Percentiles rank a stretch among this genome's conserved stretches.
Conservation (phyloP, 371 early-diverging fungal species). For the Thermomucor indicae-seudaticae region DNA sequence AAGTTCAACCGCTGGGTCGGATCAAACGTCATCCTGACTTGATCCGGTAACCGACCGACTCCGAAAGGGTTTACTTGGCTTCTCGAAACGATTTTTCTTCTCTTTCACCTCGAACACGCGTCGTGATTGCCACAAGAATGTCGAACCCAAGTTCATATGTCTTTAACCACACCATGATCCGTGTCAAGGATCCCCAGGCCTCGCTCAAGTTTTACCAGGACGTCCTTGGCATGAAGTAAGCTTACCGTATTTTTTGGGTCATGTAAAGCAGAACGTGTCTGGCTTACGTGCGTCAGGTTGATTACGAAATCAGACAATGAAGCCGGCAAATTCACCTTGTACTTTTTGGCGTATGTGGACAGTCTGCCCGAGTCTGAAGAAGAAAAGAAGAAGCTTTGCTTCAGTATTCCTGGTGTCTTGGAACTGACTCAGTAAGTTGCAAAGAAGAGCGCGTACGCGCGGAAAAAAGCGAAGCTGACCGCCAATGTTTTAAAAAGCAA, state of each 20-base stretch:
- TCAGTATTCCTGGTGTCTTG: constrained; percentile 70
- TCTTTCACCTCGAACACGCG: too few relatives aligned
- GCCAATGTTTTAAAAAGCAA: constrained; percentile 41
- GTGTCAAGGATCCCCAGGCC: constrained; percentile 76
- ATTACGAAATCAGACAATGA: constrained; percentile 54
- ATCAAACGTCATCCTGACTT: too few relatives aligned
- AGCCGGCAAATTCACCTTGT: constrained; percentile 69
- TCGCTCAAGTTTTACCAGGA: constrained; percentile 77
- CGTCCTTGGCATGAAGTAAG: constrained; percentile 81
- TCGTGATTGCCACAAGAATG: too few relatives aligned
- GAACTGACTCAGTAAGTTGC: constrained; percentile 80
- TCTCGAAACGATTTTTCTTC: too few relatives aligned
- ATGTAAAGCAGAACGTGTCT: too few relatives aligned
- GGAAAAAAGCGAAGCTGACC: background rate
- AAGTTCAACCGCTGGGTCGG: too few relatives aligned
- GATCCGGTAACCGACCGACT: too few relatives aligned
- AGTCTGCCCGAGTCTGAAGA: constrained; percentile 42
- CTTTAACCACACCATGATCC: constrained; percentile 82
- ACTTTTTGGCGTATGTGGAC: constrained; percentile 71
- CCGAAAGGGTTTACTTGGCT: too few relatives aligned
- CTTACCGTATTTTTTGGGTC: too few relatives aligned
- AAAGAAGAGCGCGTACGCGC: too few relatives aligned
- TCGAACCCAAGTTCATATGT: constrained; percentile 34
- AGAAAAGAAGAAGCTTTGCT: constrained; percentile 52
- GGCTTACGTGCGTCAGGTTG: constrained; percentile 28